These are phyloP conservation scores for Volvariella surrecta DNA, from an alignment of 1,284 basidiomycete genomes.

Conservation along the genomic window DNA sequence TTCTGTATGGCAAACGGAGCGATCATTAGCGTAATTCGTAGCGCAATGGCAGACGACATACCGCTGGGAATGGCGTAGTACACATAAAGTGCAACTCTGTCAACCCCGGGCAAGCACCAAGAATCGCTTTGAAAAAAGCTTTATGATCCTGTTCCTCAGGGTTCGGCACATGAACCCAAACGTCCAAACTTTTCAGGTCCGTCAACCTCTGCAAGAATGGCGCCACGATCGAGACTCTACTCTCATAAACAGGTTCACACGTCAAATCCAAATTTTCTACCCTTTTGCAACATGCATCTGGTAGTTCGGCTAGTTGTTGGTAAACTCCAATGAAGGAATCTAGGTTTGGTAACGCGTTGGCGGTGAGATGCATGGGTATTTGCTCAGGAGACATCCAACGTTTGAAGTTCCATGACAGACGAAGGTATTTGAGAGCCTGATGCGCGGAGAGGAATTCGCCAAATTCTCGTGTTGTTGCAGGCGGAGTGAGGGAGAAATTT, in stretches of 20 bases:
- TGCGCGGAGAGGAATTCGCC: constrained; percentile 26
- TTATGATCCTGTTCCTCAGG: background rate
- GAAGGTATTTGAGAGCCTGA: constrained; percentile 26
- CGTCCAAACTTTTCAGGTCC: constrained; percentile 29
- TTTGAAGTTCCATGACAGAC: constrained; percentile 37
- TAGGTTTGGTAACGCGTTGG: constrained; percentile 21
- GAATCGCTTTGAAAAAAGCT: constrained; percentile 22
- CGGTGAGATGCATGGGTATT: constrained; percentile 21
- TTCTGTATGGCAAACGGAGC: constrained; percentile 17
- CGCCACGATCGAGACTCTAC: constrained; percentile 21
- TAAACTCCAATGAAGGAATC: constrained; percentile 35
- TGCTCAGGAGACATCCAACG: constrained; percentile 33
- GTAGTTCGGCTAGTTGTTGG: constrained; percentile 31
- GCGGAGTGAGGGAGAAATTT: constrained; percentile 28
- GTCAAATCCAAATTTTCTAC: constrained; percentile 34
- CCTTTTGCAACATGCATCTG: constrained; percentile 16
- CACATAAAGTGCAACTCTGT: constrained; percentile 40
- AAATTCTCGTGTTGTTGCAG: constrained; percentile 11
- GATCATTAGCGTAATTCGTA: background rate
- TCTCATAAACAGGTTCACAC: constrained; percentile 34
- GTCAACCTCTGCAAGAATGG: constrained; percentile 23
- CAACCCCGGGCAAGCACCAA: constrained; percentile 24
- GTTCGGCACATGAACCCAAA: constrained; percentile 27
- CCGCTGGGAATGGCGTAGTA: constrained; percentile 31
- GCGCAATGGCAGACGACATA: constrained; percentile 13